Base-by-base conservation (phyloP, 2,329 filamentous ascomycete genomes). In the Bipolaris sorokiniana region DNA sequence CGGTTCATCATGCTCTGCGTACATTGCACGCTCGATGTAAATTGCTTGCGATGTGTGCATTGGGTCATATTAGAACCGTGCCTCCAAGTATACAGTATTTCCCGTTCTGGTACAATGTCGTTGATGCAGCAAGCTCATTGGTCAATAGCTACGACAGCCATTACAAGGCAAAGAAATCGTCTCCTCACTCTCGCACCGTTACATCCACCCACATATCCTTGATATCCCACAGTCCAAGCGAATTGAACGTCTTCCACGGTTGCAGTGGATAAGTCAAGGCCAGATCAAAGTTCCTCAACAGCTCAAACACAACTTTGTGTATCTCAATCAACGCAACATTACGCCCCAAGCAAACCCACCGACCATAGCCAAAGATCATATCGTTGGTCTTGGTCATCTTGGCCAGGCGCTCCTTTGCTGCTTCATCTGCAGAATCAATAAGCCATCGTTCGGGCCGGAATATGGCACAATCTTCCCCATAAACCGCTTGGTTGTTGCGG, bases 361-460 rank as follows among this genome's bases (percentile, higher is more conserved):
- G 68, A 1, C 76, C 76, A 47, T 73, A 69, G 3, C 76, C 75
- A 56, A 77, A 78, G 3, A 77, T 66, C 61, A 77, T 62, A 13
- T 76, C 73, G 26, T 72, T 72, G 0, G 65, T 69, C 46, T 61
- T 66, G 18, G 58, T 59, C 76, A 78, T 78, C 10, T 60, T 55
- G 15, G 64, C 61, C 18, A 74, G 51, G 7, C 67, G 62, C 18
- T 69, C 68, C 28, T 68, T 68, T 23, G 63, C 66, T n/a, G 42
- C 61, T 3, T 56, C 56, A 7, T 52, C 34, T 2, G 41, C 62
- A 7, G 70, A 58, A 10, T 74, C 66, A 3, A 73, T 41, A 3
- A 83, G 63, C 81, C 82, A 84, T 15, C 82, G 70, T 68, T 84
- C 82, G 0, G 82, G 82, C 1, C 79, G 75, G 67, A 83, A 84